phyloP scores from a whole-genome alignment of 1,284 basidiomycete genomes.

The Ceratobasidium sp. region DNA sequence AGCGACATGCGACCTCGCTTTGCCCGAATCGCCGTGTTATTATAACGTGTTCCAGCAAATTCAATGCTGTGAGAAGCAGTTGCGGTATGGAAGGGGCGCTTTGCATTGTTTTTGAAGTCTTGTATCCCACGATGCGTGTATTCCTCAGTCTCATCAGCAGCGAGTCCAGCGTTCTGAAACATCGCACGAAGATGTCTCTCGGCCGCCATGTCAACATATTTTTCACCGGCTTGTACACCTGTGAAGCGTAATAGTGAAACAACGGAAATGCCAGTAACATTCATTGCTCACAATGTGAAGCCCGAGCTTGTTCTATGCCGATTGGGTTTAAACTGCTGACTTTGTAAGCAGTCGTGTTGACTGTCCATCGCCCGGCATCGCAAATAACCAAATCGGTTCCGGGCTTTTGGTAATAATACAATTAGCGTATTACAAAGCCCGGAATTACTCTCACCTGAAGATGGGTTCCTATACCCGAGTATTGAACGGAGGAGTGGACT shows the following conservation, averaged over 20 bases:
- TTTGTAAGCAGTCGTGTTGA: constrained; percentile 7
- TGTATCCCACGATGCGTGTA: constrained; percentile 10
- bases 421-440: no score
- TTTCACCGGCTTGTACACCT: constrained; percentile 37
- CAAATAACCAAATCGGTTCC: constrained; percentile 3
- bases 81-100: constrained; percentile 4
- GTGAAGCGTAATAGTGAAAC: neutral
- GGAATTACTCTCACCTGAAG: no score
- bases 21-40: constrained; percentile 10
- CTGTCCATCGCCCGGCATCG: constrained; percentile 14
- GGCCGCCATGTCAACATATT: constrained; percentile 19
- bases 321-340: neutral
- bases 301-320: no score
- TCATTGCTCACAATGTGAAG: neutral
- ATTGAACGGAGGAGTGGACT: no score
- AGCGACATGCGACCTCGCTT: constrained; percentile 12
- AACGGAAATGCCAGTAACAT: neutral
- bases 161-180: neutral
- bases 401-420: neutral
- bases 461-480: no score
- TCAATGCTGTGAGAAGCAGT: neutral
- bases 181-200: constrained; percentile 3
- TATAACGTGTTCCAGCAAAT: neutral
- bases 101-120: constrained; percentile 26
- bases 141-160: constrained; percentile 13